Conservation (phyloP, 768 basidiomycete species). For the Lactarius pseudohatsudake region DNA sequence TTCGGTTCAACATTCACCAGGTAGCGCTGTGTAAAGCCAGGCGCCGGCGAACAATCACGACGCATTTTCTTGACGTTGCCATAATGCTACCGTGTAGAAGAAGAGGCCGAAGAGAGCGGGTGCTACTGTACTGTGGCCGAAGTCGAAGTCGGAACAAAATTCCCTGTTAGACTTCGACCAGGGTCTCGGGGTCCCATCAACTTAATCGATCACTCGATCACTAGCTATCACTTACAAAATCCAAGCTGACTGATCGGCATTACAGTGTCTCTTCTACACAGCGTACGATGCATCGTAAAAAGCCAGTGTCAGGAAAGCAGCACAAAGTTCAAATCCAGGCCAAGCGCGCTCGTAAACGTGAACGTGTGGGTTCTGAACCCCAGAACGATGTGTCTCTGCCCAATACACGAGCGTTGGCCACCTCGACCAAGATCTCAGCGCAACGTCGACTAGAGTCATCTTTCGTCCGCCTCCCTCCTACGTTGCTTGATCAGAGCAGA, state of each 20-base stretch:
- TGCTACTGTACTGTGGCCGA: background rate
- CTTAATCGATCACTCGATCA: background rate
- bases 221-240: background rate
- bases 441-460: constrained; percentile 60
- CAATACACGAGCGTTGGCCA: constrained; percentile 35
- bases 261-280: too few relatives aligned
- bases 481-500: constrained; percentile 62
- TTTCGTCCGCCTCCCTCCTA: constrained; percentile 60
- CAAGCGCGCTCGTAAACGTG: constrained; percentile 84
- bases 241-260: background rate
- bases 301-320: constrained; percentile 60
- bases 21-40: constrained; percentile 25
- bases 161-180: too few relatives aligned
- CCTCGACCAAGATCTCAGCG: constrained; percentile 34
- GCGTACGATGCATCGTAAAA: constrained; percentile 38
- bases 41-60: constrained; percentile 34
- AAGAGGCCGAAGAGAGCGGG: background rate
- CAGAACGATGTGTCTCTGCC: constrained; percentile 31
- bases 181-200: too few relatives aligned
- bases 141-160: too few relatives aligned
- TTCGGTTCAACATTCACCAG: background rate
- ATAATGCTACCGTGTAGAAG: background rate
- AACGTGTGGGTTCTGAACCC: constrained; percentile 64
- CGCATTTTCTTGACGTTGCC: constrained; percentile 9
- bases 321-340: constrained; percentile 72